Percentiles rank a stretch among this genome's conserved stretches.
Conservation (phyloP, 2,329 filamentous ascomycete species). For the Cylindrodendrum hubeiense region DNA sequence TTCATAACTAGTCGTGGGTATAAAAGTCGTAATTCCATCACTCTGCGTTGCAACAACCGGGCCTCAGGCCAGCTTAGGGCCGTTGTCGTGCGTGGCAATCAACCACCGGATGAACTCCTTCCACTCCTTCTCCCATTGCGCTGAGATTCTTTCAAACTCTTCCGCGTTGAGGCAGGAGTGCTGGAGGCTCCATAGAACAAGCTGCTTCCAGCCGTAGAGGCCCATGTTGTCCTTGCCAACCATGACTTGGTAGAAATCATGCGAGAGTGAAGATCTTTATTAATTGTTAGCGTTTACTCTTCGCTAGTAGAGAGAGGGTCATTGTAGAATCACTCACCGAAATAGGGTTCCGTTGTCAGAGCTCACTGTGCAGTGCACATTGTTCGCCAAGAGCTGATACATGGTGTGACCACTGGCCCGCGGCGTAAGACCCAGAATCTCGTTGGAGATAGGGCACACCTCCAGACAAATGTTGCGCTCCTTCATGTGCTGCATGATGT, state of each 20-base stretch:
- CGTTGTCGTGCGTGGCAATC: constrained; percentile 54
- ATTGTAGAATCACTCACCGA: constrained; percentile 58
- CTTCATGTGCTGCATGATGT: constrained; percentile 76
- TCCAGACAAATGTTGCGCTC: constrained; percentile 76
- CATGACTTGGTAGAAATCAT: constrained; percentile 84
- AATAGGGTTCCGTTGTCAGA: constrained; percentile 83
- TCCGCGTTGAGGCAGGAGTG: constrained; percentile 66
- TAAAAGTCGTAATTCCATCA: neutral
- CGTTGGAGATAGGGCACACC: constrained; percentile 82
- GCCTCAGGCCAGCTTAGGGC: constrained; percentile 20
- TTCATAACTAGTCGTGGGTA: neutral
- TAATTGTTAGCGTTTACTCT: neutral
- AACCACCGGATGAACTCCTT: constrained; percentile 67
- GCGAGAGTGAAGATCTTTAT: constrained; percentile 74
- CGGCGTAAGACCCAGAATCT: constrained; percentile 77
- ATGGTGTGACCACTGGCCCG: constrained; percentile 75
- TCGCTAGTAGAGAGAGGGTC: neutral
- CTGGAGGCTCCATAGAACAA: constrained; percentile 72
- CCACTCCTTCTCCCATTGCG: constrained; percentile 69
- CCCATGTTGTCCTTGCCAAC: constrained; percentile 76
- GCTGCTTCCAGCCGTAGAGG: constrained; percentile 78
- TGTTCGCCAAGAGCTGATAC: constrained; percentile 77
- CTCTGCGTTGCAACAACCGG: neutral
- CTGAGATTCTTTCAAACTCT: constrained; percentile 53
- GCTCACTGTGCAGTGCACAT: constrained; percentile 79